Percentiles rank a stretch among this genome's conserved stretches.
phyloP scores from a whole-genome alignment of 768 basidiomycete genomes.

The Russula dissimulans region DNA sequence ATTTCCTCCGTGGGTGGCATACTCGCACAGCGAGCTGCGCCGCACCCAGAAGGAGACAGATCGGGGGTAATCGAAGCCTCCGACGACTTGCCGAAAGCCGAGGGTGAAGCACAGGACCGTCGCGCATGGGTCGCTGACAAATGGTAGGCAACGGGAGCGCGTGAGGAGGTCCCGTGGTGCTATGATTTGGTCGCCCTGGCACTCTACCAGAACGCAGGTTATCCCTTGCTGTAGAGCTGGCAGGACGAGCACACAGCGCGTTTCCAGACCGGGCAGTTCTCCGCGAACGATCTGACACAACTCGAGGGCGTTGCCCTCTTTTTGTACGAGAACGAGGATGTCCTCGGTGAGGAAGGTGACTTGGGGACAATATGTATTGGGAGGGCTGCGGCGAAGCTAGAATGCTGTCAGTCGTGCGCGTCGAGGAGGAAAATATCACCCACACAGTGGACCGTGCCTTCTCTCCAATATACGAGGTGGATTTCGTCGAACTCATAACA shows the following conservation, averaged over 20 bases:
- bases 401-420: background rate
- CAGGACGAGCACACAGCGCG: slow-evolving; percentile 9
- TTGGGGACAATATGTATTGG: slow-evolving; percentile 12
- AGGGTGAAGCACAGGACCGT: slow-evolving; percentile 11
- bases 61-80: slow-evolving; percentile 11
- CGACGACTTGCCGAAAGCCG: slow-evolving; percentile 9
- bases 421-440: background rate
- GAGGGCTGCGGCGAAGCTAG: slow-evolving; percentile 11
- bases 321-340: slow-evolving; percentile 8
- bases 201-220: slow-evolving; percentile 11
- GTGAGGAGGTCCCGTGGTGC: background rate
- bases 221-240: slow-evolving; percentile 10
- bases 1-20: background rate
- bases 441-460: slow-evolving; percentile 8
- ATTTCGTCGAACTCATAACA: slow-evolving; percentile 13
- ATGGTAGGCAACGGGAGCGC: slow-evolving; percentile 3
- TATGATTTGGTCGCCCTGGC: slow-evolving; percentile 13
- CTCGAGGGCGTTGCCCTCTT: slow-evolving; percentile 14
- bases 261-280: slow-evolving; percentile 1
- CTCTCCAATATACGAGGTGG: slow-evolving; percentile 12
- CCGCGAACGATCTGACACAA: slow-evolving; percentile 5
- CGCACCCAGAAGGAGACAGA: slow-evolving; percentile 15
- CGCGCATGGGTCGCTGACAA: slow-evolving; percentile 5
- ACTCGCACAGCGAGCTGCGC: slow-evolving; percentile 3
- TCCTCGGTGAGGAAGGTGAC: slow-evolving; percentile 13